Base-by-base conservation (phyloP, 176 grass and related monocot species). In the Avena sativa region DNA sequence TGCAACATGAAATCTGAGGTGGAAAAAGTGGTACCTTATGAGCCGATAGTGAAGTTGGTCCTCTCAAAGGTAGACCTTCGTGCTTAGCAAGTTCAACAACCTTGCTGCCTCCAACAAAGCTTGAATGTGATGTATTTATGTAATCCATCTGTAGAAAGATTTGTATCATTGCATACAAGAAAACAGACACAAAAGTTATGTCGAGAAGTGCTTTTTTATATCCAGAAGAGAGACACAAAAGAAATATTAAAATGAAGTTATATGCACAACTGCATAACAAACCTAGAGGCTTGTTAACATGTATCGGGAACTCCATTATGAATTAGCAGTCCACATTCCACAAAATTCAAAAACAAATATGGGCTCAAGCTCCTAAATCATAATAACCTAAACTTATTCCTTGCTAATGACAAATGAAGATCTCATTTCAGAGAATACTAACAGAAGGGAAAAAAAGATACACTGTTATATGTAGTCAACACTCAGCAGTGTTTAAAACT, bases 101-200 rank as follows among this genome's bases (percentile, higher is more conserved):
- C 85, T 91, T 96, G 70, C 30, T 88, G 83, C 97, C 97, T 56
- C 97, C 94, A 83, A 98, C 56, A 90, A 98, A 98, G 83, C 65
- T 94, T 74, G 94, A 78, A 72, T 98, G 97, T 49, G 97, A 98
- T 72, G 94, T 96, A 89, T 98, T 98, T 79, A 98, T 93, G 75
- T 96, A 98, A 90, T 98, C 97, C 86, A 96, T 91, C 97, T 98
- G 82, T 82, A 88, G 66, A 28, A 86, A 34, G 62, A 32, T 78
- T 26, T 74, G 44, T 55, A 17, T 71, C 59, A 80, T 83, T 80
- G 48, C 59, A 72, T 73, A 57, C 76, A 82, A 66, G 21, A 88
- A 83, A 71, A 74, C 51, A 38, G 81, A 84, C 50, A 76, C 74
- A 84, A 67, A 85, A 71, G 40, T 58, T 23, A 65, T 34, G 6